Conservation (phyloP, 441 rosid genomes). For the Pelargonium australe region DNA sequence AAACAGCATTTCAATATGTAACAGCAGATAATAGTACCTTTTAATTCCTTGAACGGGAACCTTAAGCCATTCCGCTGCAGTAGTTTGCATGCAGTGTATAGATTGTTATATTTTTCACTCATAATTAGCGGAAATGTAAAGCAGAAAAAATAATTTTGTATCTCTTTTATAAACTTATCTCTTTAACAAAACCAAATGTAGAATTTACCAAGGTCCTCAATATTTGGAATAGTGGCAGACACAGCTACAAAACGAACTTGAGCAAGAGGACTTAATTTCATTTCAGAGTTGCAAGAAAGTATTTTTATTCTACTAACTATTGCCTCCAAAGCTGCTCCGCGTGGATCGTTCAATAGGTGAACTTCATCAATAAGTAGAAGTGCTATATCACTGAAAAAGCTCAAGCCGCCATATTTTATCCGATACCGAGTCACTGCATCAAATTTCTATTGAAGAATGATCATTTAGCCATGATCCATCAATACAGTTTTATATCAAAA, state of each 20-base stretch:
- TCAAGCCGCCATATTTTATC: slow-evolving; percentile 82
- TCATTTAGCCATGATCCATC: slow-evolving; percentile 2
- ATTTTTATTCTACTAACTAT: slow-evolving; percentile 89
- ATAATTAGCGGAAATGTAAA: slow-evolving; percentile 8
- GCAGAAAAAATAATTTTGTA: neutral
- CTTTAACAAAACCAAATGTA: slow-evolving; percentile 18
- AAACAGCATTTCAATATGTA: slow-evolving; percentile 7
- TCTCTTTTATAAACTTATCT: slow-evolving; percentile 13
- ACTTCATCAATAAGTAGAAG: slow-evolving; percentile 94
- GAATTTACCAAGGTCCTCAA: slow-evolving; percentile 77
- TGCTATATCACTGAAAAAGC: slow-evolving; percentile 89
- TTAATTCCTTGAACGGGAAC: slow-evolving; percentile 79
- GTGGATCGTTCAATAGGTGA: slow-evolving; percentile 87
- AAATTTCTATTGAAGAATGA: slow-evolving; percentile 55
- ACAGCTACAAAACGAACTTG: slow-evolving; percentile 75
- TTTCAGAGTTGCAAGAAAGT: slow-evolving; percentile 67
- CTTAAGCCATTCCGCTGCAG: slow-evolving; percentile 92
- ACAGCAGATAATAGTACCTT: slow-evolving; percentile 39
- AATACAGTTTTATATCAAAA: slow-evolving; percentile 8
- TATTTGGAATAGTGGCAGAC: slow-evolving; percentile 93
- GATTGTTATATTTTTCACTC: slow-evolving; percentile 13
- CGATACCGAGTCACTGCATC: slow-evolving; percentile 91
- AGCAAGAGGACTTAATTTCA: slow-evolving; percentile 72
- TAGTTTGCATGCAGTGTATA: slow-evolving; percentile 20
- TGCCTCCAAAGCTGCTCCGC: slow-evolving; percentile 97